phyloP scores from a whole-genome alignment of 1,284 basidiomycete genomes.

The Trichosporon asahii region DNA sequence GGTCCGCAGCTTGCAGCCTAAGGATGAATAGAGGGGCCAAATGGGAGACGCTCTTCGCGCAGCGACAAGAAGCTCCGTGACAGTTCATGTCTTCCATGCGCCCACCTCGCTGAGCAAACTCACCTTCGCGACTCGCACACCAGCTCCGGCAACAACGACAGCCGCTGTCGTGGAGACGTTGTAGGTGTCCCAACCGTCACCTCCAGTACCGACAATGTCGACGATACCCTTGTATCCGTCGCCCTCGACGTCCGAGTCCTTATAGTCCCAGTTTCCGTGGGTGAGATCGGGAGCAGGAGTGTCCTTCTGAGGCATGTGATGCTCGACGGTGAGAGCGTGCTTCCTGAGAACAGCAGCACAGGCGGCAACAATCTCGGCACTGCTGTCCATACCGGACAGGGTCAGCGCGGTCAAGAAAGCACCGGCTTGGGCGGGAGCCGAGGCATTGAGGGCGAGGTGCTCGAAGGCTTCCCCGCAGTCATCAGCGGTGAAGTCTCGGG shows the following conservation, averaged over 20 bases:
- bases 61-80: no score
- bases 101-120: slow-evolving; percentile 25
- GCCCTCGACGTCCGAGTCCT: slow-evolving; percentile 46
- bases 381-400: slow-evolving; percentile 67
- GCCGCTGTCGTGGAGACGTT: slow-evolving; percentile 96
- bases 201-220: slow-evolving; percentile 75
- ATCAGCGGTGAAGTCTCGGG: slow-evolving; percentile 66
- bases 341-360: slow-evolving; percentile 70
- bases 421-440: slow-evolving; percentile 60
- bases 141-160: slow-evolving; percentile 90
- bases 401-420: slow-evolving; percentile 79
- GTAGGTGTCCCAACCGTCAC: slow-evolving; percentile 95
- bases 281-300: slow-evolving; percentile 5
- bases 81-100: no score
- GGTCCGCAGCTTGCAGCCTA: not conserved
- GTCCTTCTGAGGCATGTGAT: slow-evolving; percentile 37
- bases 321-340: slow-evolving; percentile 60
- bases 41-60: no score
- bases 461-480: slow-evolving; percentile 69
- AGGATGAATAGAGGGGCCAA: no score
- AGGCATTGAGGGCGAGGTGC: slow-evolving; percentile 59
- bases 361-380: slow-evolving; percentile 70
- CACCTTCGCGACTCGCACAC: slow-evolving; percentile 89
- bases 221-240: slow-evolving; percentile 50
- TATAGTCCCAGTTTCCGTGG: slow-evolving; percentile 48